Base-by-base conservation (phyloP, 1,284 basidiomycete genomes). In the Leccinum griseonigrum region DNA sequence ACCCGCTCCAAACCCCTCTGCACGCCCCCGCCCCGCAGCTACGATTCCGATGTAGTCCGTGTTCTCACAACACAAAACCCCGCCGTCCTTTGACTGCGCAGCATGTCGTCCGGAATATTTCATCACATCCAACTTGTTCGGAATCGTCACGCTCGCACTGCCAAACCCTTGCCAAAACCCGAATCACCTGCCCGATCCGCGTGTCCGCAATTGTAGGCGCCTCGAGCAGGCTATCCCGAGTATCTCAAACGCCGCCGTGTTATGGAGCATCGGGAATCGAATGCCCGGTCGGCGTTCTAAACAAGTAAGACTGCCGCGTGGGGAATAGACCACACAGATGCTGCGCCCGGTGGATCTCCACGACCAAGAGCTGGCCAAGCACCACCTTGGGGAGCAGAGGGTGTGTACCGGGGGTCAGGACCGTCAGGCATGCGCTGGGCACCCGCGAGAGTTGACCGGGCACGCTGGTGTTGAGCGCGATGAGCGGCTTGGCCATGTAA, bases 141-240 rank as follows among this genome's bases (percentile, higher is more conserved):
- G 95, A 65, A 97, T 97, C 4, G 97, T 99, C 28, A 98, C 95
- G 6, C 92, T 95, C 7, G 96, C 96, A 3, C 97, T 97, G 16
- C 97, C 97, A 76, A 98, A 99, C 59, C 89, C 85, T 0, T 85
- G 22, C 22, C 22, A 26, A 26, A 26, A 26, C 22, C 81, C 8
- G 85, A 14, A 98, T 78, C 2, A 88, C 80, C 0, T 81, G 77
- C 67, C 84, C 83, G 65, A 97, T 81, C 28, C 31, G 52, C 5
- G 16, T 31, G 31, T 53, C 52, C 31, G 52, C 9, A 1, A 97
- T 82, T 5, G 79, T 76, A 13, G 79, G 71, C 0, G 92, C 91
- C 78, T 98, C 94, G 55, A 92, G 79, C n/a, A 92, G 78, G 43
- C 81, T 80, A 74, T 97, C 1, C 95, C 95, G 29, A 98, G 83